These are phyloP conservation scores for Phialophora tarda DNA, from an alignment of 2,329 filamentous ascomycete species.

Conservation along the genomic window DNA sequence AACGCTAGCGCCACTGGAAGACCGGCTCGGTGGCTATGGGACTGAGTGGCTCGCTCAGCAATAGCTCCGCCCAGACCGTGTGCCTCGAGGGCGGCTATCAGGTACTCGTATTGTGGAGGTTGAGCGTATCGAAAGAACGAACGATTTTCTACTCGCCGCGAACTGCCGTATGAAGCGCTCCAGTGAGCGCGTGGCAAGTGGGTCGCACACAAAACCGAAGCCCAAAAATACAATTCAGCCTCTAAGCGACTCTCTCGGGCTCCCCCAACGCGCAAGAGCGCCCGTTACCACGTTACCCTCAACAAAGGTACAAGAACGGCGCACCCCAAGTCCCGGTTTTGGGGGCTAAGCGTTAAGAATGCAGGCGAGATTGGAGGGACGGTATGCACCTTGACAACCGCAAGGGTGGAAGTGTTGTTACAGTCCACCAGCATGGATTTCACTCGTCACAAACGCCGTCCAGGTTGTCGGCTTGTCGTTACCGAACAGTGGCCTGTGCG, in stretches of 20 bases:
- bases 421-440: slow-evolving; percentile 5
- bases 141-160: slow-evolving; percentile 8
- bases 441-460: slow-evolving; percentile 24
- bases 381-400: not conserved
- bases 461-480: slow-evolving; percentile 20
- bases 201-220: slow-evolving; percentile 7
- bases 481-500: slow-evolving; percentile 13
- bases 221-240: slow-evolving; percentile 11
- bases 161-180: slow-evolving; percentile 25
- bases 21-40: slow-evolving; percentile 6
- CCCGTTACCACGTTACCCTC: not conserved
- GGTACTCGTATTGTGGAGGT: slow-evolving; percentile 14
- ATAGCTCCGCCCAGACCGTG: no score
- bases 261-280: not conserved
- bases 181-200: slow-evolving; percentile 28
- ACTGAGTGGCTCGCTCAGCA: not conserved
- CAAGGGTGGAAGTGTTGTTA: not conserved
- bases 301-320: not conserved
- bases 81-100: slow-evolving; percentile 15
- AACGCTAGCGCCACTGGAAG: slow-evolving; percentile 10
- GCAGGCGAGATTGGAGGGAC: slow-evolving; percentile 9
- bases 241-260: not conserved
- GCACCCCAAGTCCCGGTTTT: not conserved
- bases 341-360: slow-evolving; percentile 16
- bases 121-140: slow-evolving; percentile 3